These are phyloP conservation scores for Spatholobus suberectus DNA, from an alignment of 306 rosid genomes.

Conservation along the genomic window DNA sequence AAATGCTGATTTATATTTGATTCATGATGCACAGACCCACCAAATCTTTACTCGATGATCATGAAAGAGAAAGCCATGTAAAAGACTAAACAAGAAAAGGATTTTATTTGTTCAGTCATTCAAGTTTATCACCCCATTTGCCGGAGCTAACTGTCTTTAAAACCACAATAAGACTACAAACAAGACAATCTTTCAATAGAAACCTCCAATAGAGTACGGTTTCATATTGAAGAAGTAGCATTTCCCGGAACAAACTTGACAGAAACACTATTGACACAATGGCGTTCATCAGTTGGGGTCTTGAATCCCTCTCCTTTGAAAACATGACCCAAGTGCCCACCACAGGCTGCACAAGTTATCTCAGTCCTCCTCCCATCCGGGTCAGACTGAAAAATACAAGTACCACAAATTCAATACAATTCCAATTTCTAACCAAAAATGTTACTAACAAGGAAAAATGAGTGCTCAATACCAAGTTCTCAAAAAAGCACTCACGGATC, in stretches of 20 bases:
- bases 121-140: neutral
- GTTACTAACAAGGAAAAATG: neutral
- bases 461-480: neutral
- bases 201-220: neutral
- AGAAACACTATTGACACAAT: slow-evolving; percentile 87
- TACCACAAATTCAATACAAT: neutral
- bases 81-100: neutral
- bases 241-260: slow-evolving; percentile 62
- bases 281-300: slow-evolving; percentile 88
- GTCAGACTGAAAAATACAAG: slow-evolving; percentile 62
- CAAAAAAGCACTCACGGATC: slow-evolving; percentile 54
- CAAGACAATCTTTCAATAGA: neutral
- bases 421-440: neutral
- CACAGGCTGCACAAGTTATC: slow-evolving; percentile 92
- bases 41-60: neutral
- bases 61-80: neutral
- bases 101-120: slow-evolving; percentile 32
- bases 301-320: slow-evolving; percentile 82
- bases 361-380: slow-evolving; percentile 93
- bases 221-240: slow-evolving; percentile 49
- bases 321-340: slow-evolving; percentile 86
- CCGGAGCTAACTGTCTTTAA: neutral
- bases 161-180: neutral
- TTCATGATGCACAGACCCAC: neutral
- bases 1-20: neutral